Evolutionary conservation across 768 basidiomycete genomes (phyloP).

Genomic region (Tylopilus subfusipes): DNA sequence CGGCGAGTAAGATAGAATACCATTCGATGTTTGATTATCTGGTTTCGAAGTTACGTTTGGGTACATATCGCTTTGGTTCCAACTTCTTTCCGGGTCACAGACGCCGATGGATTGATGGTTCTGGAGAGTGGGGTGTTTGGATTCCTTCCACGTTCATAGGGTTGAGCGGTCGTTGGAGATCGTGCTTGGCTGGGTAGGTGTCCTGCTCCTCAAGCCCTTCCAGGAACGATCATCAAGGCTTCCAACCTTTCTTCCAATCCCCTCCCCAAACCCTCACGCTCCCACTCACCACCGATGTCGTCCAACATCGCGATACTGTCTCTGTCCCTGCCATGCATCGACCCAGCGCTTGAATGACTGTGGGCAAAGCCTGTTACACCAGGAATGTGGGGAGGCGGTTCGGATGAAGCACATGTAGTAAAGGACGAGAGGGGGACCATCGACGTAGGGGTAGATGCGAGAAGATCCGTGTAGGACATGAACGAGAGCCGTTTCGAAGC

Average conservation of each 20-base stretch:
- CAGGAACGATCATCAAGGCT: slow-evolving; percentile 39
- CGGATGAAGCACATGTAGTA: slow-evolving; percentile 55
- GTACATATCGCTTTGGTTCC: neutral
- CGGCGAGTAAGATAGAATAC: slow-evolving; percentile 23
- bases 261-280: slow-evolving; percentile 75
- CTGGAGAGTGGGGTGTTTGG: neutral
- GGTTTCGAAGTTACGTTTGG: slow-evolving; percentile 7
- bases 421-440: slow-evolving; percentile 70
- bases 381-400: slow-evolving; percentile 75
- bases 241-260: slow-evolving; percentile 85
- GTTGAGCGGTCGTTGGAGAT: neutral
- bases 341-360: slow-evolving; percentile 25
- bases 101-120: neutral
- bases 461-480: slow-evolving; percentile 83
- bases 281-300: slow-evolving; percentile 83
- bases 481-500: slow-evolving; percentile 77
- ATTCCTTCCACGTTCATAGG: neutral
- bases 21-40: slow-evolving; percentile 19
- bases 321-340: slow-evolving; percentile 31
- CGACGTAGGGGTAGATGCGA: slow-evolving; percentile 70
- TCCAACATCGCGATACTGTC: slow-evolving; percentile 49
- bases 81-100: neutral
- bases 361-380: slow-evolving; percentile 48
- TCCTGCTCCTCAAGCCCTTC: slow-evolving; percentile 18
- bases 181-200: neutral